Base-by-base conservation (phyloP, 768 basidiomycete genomes). In the Termitomyces heimii region DNA sequence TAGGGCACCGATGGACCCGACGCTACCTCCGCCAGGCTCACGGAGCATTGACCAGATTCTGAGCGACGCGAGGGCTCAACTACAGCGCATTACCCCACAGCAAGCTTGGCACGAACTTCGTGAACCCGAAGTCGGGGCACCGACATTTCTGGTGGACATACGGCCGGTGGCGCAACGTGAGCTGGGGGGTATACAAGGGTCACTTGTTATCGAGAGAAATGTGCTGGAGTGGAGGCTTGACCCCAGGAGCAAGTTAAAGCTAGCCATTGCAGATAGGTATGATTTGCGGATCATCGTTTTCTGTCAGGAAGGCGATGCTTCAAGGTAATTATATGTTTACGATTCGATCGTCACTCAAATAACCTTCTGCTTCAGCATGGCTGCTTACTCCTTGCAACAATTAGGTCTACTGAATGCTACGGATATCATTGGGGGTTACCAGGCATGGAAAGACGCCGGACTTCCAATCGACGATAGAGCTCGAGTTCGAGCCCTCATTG, bases 151-250 rank as follows among this genome's bases (percentile, higher is more conserved):
- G 42, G 89, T 92, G 7, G 90, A 92, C 67, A 90, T 92, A 52
- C 83, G 90, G 7, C 81, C 88, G 0, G 79, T 75, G 39, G 77
- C 75, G 5, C 82, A 89, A 67, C 79, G 90, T 16, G 75, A 75
- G 47, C 72, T 80, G 32, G 90, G 90, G 0, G 76, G 71, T 0
- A 85, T 92, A 54, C 75, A 75, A 8, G 88, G 89, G 0, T 79
- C 88, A n/a, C 71, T 91, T 55, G 71, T 88, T 54, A 80, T 92
- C 56, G 89, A 91, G 64, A 78, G 89, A 24, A 91, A 88, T 64
- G 80, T 84, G 5, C 76, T 92, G 53, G 90, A 92, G 67, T 90
- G 88, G 88, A 79, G 82, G 24, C 85, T 92, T 61, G 89, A 92
- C 69, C 90, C 89, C 4, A 76, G 87, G 55, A 77, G 73, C 61